A percentile compares a stretch with the other conserved stretches of the same genome.
phyloP scores from a whole-genome alignment of 306 rosid genomes.

The Citrullus amarus region DNA sequence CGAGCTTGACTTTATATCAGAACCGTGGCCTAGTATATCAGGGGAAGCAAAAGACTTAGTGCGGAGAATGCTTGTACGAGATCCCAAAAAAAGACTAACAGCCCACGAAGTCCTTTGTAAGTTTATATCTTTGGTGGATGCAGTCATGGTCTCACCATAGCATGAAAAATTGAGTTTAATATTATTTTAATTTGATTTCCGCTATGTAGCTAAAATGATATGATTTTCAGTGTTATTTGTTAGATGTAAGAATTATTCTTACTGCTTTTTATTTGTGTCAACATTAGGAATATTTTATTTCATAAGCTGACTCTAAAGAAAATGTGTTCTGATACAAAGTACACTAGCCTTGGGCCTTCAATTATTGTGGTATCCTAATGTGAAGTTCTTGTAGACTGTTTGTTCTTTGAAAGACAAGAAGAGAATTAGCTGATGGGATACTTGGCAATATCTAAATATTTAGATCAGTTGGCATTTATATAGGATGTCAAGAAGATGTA shows the following conservation, averaged over 20 bases:
- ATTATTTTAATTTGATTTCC: not conserved
- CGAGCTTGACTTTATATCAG: conserved; percentile 79
- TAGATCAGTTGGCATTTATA: not conserved
- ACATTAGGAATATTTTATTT: not conserved
- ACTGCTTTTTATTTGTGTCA: not conserved
- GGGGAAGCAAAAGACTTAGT: conserved; percentile 85
- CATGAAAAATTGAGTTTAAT: not conserved
- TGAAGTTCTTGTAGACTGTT: not conserved
- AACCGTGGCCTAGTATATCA: conserved; percentile 95
- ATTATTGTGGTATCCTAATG: not conserved
- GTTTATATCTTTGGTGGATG: conserved; percentile 22
- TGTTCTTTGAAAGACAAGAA: not conserved
- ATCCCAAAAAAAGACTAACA: conserved; percentile 74
- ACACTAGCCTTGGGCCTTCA: not conserved
- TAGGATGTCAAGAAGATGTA: not conserved
- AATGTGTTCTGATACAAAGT: not conserved
- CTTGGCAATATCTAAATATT: not conserved
- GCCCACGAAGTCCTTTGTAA: conserved; percentile 94
- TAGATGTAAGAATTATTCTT: not conserved
- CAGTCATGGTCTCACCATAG: not conserved
- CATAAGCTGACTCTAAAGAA: not conserved
- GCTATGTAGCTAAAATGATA: not conserved
- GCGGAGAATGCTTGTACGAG: conserved; percentile 75
- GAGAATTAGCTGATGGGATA: not conserved
- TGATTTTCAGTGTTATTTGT: not conserved